Evolutionary conservation across 2,329 filamentous ascomycete genomes (phyloP).

Genomic region (Grosmannia serpens): DNA sequence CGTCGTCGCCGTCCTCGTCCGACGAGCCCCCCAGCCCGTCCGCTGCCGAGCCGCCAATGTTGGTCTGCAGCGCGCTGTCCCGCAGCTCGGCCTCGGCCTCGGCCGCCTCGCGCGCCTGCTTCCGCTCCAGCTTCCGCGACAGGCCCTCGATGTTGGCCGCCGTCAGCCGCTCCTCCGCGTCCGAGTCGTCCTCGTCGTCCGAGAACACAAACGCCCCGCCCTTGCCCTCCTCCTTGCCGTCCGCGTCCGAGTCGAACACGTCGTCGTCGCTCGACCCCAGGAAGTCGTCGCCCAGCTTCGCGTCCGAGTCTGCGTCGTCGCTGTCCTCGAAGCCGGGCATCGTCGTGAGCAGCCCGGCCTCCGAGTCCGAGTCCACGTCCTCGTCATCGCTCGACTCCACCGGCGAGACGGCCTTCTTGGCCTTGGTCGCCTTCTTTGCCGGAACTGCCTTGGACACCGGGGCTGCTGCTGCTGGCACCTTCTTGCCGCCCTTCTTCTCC

Average conservation of each 20-base stretch:
- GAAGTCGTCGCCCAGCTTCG: background rate
- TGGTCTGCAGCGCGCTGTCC: conserved; percentile 80
- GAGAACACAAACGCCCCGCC: conserved; percentile 67
- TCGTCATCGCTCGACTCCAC: background rate
- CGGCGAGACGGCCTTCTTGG: conserved; percentile 21
- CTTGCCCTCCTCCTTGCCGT: conserved; percentile 44
- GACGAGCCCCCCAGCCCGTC: conserved; percentile 38
- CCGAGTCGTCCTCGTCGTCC: conserved; percentile 86
- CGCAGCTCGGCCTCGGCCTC: conserved; percentile 78
- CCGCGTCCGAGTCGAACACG: conserved; percentile 45
- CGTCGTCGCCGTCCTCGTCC: conserved; percentile 3
- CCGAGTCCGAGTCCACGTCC: conserved; percentile 15
- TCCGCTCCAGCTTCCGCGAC: conserved; percentile 69
- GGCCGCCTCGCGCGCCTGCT: conserved; percentile 66
- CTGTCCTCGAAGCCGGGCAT: conserved; percentile 26
- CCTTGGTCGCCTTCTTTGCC: conserved; percentile 20
- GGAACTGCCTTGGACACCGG: conserved; percentile 18
- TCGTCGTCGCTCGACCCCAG: conserved; percentile 20
- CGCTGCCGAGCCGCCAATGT: conserved; percentile 64
- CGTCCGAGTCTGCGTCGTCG: conserved; percentile 32
- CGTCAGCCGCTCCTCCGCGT: conserved; percentile 80
- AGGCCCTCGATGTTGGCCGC: conserved; percentile 93
- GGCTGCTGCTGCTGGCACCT: too few species aligned
- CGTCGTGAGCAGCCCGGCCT: conserved; percentile 11
- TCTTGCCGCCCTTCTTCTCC: background rate